Base-by-base conservation (phyloP, 2,329 filamentous ascomycete species). In the Chaetomiaceae sp. region DNA sequence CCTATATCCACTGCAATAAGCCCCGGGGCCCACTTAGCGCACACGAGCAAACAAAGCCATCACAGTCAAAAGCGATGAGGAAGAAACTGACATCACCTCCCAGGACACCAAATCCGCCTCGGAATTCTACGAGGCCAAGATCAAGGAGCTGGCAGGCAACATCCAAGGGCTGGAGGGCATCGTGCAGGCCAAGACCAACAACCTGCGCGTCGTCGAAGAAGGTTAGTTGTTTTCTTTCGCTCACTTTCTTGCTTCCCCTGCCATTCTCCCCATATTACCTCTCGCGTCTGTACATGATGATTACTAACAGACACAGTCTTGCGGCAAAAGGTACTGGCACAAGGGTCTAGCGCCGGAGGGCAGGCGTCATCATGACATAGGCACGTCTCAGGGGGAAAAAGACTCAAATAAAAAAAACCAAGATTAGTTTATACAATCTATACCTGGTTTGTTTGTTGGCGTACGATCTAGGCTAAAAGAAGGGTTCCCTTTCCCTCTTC, bases 131-230 rank as follows among this genome's bases (percentile, higher is more conserved):
- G 73, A 83, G 52, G 68, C 66, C 54, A 83, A 83, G 62, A 72
- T 80, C 25, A 74, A 76, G 53, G 78, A 81, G 51, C 68, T 84
- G 4, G 69, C 69, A 2, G 71, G 67, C 49, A 83, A 77, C 49
- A 72, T 83, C 27, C 77, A 80, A 58, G 80, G 81, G 31, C 72
- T 84, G 0, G 80, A 83, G 63, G 65, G 67, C 12, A 82, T 84
- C 47, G 74, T 83, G 3, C 77, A 82, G 62, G 73, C 73, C 55
- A 99, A 99, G 76, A 89, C 88, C 51, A 84, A 86, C 61, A 96
- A 94, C 68, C 73, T 95, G 58, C 83, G 88, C 53, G 78, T 94
- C 34, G 85, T 97, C 20, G 94, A 99, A 74, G 92, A 97, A 74
- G 89, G 89, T 86, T 74, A 54, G 67, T 8, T 17, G 34, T 27